phyloP scores from a whole-genome alignment of 2,329 filamentous ascomycete genomes.

The Gaeumannomyces tritici region DNA sequence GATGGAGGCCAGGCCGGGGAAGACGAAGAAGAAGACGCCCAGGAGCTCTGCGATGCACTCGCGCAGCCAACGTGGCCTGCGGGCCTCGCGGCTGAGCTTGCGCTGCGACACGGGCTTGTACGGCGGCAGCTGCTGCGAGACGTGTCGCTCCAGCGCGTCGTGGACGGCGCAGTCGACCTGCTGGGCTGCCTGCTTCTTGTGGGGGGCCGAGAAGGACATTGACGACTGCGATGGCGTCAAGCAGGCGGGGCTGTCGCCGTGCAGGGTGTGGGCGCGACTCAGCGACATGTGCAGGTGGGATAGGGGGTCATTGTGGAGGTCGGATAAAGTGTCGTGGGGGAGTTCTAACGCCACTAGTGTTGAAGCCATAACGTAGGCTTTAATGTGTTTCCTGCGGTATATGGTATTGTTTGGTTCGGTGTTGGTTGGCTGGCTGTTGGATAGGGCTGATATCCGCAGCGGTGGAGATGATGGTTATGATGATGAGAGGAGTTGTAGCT shows the following conservation, averaged over 20 bases:
- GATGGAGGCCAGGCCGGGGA: constrained; percentile 42
- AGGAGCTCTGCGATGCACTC: constrained; percentile 47
- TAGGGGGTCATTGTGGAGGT: too few species aligned
- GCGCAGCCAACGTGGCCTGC: constrained; percentile 40
- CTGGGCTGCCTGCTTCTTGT: constrained; percentile 56
- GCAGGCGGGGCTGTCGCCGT: constrained; percentile 1
- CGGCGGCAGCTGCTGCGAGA: constrained; percentile 37
- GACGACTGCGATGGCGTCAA: constrained; percentile 1
- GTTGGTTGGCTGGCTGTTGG: too few species aligned
- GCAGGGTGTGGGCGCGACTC: neutral
- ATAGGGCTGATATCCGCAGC: too few species aligned
- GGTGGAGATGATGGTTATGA: too few species aligned
- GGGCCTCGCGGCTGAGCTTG: constrained; percentile 43
- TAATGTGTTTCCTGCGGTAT: too few species aligned
- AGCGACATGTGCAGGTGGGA: neutral
- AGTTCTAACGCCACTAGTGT: neutral
- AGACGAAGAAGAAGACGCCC: constrained; percentile 47
- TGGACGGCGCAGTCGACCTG: constrained; percentile 40
- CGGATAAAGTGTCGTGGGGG: neutral
- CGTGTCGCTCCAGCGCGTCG: constrained; percentile 40
- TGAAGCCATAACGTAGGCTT: too few species aligned
- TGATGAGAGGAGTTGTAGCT: too few species aligned
- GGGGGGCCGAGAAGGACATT: constrained; percentile 7
- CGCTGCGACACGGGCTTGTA: constrained; percentile 40
- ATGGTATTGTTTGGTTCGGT: too few species aligned